Evolutionary conservation across 2,329 filamentous ascomycete species (phyloP).

Genomic region (Xylariaceae sp.): DNA sequence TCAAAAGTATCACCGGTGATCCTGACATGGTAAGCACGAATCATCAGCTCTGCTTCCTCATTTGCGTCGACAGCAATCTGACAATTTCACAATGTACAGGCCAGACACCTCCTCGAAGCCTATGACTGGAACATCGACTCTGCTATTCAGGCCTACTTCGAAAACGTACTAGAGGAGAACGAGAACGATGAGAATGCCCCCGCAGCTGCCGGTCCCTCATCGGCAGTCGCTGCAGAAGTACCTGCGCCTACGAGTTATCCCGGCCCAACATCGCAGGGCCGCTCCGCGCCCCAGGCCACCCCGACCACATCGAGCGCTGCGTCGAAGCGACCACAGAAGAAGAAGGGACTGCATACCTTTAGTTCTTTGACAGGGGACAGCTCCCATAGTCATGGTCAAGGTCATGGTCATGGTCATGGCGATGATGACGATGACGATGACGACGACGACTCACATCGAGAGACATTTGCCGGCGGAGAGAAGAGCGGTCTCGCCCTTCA

Average conservation of each 20-base stretch:
- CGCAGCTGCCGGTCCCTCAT: slow-evolving; percentile 35
- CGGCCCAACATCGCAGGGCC: slow-evolving; percentile 58
- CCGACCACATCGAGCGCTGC: slow-evolving; percentile 27
- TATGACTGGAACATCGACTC: slow-evolving; percentile 62
- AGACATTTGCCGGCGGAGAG: slow-evolving; percentile 79
- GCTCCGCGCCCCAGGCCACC: slow-evolving; percentile 46
- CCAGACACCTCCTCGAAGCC: slow-evolving; percentile 58
- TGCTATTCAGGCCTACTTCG: slow-evolving; percentile 59
- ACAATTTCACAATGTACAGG: too few relatives aligned
- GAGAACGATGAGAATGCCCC: too few relatives aligned
- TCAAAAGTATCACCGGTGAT: too few relatives aligned
- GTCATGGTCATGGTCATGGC: slow-evolving; percentile 48
- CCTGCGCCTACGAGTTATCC: slow-evolving; percentile 42
- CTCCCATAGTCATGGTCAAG: slow-evolving; percentile 51
- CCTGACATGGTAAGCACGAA: too few relatives aligned
- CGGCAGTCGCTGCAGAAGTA: too few relatives aligned
- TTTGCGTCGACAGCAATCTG: too few relatives aligned
- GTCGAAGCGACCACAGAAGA: slow-evolving; percentile 45
- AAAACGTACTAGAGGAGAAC: slow-evolving; percentile 48
- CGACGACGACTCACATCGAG: slow-evolving; percentile 55
- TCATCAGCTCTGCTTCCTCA: too few relatives aligned
- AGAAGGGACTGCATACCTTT: slow-evolving; percentile 56
- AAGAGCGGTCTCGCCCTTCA: slow-evolving; percentile 70
- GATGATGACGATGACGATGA: slow-evolving; percentile 50
- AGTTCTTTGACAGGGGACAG: slow-evolving; percentile 47